Evolutionary conservation across 2,329 filamentous ascomycete genomes (phyloP).

Genomic region (Emericellopsis cladophorae): DNA sequence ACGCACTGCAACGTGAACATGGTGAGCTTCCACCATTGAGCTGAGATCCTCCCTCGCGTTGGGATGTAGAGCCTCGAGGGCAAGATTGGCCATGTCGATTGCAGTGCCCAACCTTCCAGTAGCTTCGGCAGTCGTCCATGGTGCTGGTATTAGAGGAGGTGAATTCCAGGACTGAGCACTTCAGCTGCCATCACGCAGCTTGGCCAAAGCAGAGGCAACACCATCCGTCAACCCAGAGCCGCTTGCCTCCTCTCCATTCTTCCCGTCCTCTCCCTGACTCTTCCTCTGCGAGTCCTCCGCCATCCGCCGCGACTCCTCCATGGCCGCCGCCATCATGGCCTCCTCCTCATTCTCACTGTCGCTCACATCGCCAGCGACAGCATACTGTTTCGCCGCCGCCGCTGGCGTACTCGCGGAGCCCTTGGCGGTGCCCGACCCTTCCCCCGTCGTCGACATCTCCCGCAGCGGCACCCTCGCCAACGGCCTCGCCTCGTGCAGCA

Average conservation of each 20-base stretch:
- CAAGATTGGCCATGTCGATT: too few species aligned
- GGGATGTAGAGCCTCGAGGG: too few species aligned
- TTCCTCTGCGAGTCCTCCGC: slow-evolving; percentile 7
- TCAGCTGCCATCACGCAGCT: slow-evolving; percentile 29
- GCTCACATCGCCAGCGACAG: slow-evolving; percentile 10
- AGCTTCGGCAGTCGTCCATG: too few species aligned
- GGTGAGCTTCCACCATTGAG: too few species aligned
- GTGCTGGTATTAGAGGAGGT: too few species aligned
- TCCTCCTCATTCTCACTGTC: slow-evolving; percentile 36
- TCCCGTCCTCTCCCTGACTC: slow-evolving; percentile 1
- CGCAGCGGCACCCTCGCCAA: slow-evolving; percentile 10
- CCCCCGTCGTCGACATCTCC: slow-evolving; percentile 9
- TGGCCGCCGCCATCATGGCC: slow-evolving; percentile 32
- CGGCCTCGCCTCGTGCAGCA: slow-evolving; percentile 6
- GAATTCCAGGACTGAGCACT: too few species aligned
- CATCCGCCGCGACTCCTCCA: slow-evolving; percentile 31
- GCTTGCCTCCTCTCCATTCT: neutral
- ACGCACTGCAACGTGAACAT: too few species aligned
- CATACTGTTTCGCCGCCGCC: slow-evolving; percentile 30
- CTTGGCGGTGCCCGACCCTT: too few species aligned
- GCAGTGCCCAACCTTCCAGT: too few species aligned
- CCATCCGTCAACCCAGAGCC: slow-evolving; percentile 36
- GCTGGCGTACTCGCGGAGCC: slow-evolving; percentile 9
- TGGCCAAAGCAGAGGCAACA: slow-evolving; percentile 48
- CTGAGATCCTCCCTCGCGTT: too few species aligned